These are phyloP conservation scores for Pleurozium schreberi DNA, from an alignment of 225 moss, liverwort and hornwort species.

Conservation along the genomic window DNA sequence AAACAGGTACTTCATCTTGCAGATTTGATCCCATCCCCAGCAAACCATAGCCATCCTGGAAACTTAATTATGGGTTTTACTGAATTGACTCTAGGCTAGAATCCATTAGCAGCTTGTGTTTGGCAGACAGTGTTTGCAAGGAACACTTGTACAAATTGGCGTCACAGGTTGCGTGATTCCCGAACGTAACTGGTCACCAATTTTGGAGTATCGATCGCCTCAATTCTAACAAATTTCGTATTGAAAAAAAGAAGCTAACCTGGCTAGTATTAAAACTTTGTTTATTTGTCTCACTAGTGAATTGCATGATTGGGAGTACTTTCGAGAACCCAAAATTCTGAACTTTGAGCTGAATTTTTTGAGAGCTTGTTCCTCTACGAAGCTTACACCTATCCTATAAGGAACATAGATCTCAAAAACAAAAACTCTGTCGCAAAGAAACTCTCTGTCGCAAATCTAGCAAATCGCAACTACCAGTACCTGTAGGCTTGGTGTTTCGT, in stretches of 20 bases:
- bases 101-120: not conserved
- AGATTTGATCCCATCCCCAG: not conserved
- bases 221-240: not conserved
- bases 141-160: not conserved
- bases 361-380: not conserved
- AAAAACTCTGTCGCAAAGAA: too few relatives aligned
- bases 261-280: not conserved
- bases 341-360: not conserved
- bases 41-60: not conserved
- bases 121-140: not conserved
- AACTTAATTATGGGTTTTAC: not conserved
- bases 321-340: not conserved
- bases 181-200: not conserved
- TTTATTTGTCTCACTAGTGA: not conserved
- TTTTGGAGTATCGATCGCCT: not conserved
- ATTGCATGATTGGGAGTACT: not conserved
- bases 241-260: not conserved
- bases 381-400: not conserved
- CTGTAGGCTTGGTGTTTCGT: not conserved
- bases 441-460: not conserved
- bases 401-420: not conserved
- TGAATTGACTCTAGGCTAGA: not conserved
- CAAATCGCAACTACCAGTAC: not conserved
- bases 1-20: conserved; percentile 33
- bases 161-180: too few relatives aligned